A percentile compares a stretch with the other conserved stretches of the same genome.
Conservation (phyloP, 768 basidiomycete genomes). For the Symmetrospora coprosmae region DNA sequence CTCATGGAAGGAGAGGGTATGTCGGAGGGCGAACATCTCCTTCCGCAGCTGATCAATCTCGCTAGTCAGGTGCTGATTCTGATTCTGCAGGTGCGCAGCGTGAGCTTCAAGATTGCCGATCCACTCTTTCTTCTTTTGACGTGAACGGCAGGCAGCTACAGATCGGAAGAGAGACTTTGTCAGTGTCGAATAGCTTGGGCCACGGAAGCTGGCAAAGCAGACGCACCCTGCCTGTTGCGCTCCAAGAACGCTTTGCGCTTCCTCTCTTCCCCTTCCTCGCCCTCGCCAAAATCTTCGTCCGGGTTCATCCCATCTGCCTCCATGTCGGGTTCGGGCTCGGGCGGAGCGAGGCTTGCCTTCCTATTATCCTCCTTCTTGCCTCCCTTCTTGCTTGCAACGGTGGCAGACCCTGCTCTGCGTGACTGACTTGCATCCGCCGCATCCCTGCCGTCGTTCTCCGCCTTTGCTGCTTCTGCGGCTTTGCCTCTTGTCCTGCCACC, state of each 20-base stretch:
- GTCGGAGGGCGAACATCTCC: slow-evolving; percentile 14
- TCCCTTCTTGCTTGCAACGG: background rate
- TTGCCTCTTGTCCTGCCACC: background rate
- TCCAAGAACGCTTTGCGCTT: slow-evolving; percentile 19
- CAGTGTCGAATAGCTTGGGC: too few relatives aligned
- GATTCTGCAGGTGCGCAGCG: slow-evolving; percentile 8
- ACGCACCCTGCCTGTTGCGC: slow-evolving; percentile 13
- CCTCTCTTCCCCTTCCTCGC: slow-evolving; percentile 4
- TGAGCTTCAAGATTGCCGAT: slow-evolving; percentile 14
- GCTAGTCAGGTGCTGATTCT: background rate
- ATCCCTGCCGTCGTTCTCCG: background rate
- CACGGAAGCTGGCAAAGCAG: too few relatives aligned
- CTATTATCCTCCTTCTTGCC: background rate
- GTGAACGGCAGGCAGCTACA: too few relatives aligned
- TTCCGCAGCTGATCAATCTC: slow-evolving; percentile 12
- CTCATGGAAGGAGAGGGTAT: slow-evolving; percentile 19
- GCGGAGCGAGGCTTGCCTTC: background rate
- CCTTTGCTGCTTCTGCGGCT: background rate
- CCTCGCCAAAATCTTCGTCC: background rate
- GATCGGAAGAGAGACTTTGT: too few relatives aligned
- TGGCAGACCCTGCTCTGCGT: background rate
- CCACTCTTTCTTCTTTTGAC: slow-evolving; percentile 22
- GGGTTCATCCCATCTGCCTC: background rate
- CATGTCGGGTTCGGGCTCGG: background rate
- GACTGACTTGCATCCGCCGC: background rate